Evolutionary conservation across 495 filamentous ascomycete genomes (phyloP).

Genomic region (Penicillium herquei): DNA sequence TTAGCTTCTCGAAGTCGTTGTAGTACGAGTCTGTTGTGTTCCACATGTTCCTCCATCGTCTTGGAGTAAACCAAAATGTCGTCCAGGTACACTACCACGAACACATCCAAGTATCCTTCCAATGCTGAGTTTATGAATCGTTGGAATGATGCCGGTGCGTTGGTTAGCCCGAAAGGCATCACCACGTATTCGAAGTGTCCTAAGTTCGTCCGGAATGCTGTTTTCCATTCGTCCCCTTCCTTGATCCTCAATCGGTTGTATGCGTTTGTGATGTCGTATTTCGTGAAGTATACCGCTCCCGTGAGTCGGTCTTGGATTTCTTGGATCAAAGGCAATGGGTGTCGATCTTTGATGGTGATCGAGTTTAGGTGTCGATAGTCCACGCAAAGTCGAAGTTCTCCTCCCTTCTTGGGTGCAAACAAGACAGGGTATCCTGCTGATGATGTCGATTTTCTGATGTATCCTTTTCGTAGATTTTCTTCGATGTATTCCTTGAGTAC

Average conservation of each 20-base stretch:
- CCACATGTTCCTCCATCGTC: background rate
- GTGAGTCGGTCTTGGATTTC: constrained; percentile 34
- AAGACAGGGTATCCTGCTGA: constrained; percentile 29
- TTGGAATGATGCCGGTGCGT: constrained; percentile 7
- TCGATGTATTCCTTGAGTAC: constrained; percentile 1
- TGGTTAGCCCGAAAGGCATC: too few species aligned
- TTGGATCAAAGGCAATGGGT: constrained; percentile 46
- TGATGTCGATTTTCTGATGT: constrained; percentile 36
- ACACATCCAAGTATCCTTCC: constrained; percentile 2
- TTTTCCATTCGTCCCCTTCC: background rate
- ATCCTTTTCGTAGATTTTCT: constrained; percentile 18
- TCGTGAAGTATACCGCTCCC: constrained; percentile 38
- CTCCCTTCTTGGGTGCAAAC: constrained; percentile 32
- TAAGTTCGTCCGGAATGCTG: background rate
- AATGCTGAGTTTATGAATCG: constrained; percentile 1
- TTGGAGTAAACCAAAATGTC: constrained; percentile 3
- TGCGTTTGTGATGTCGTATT: constrained; percentile 41
- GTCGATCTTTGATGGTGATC: constrained; percentile 41
- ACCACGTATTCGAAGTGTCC: too few species aligned
- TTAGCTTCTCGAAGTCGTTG: background rate
- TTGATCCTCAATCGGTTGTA: constrained; percentile 37
- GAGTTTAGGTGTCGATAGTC: constrained; percentile 45
- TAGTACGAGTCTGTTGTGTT: background rate
- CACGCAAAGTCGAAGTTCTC: constrained; percentile 41
- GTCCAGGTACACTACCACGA: constrained; percentile 1